phyloP scores from a whole-genome alignment of 2,329 filamentous ascomycete species.

The Claviceps monticola region DNA sequence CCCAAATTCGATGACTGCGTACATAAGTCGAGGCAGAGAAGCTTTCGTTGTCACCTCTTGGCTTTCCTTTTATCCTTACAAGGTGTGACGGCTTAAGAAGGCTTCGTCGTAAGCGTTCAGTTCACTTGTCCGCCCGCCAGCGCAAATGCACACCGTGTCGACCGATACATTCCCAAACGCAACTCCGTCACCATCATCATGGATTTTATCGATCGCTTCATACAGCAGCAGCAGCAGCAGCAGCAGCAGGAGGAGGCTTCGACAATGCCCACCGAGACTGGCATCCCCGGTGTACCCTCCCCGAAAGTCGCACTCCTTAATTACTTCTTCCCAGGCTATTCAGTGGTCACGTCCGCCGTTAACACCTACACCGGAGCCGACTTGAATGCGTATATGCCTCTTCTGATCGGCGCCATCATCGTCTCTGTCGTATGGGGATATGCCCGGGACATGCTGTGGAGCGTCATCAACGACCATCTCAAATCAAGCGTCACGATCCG shows the following conservation, averaged over 20 bases:
- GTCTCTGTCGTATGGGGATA: slow-evolving; percentile 40
- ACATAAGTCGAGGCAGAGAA: background rate
- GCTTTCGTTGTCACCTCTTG: background rate
- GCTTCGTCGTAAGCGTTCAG: too few species aligned
- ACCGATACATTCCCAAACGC: background rate
- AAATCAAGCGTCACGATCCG: slow-evolving; percentile 54
- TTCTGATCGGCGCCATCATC: slow-evolving; percentile 36
- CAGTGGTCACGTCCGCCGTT: slow-evolving; percentile 37
- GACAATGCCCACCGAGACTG: slow-evolving; percentile 7
- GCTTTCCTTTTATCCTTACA: too few species aligned
- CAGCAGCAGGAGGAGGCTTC: slow-evolving; percentile 1
- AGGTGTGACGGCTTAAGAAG: background rate
- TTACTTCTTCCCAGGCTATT: slow-evolving; percentile 52
- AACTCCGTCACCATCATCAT: slow-evolving; percentile 1
- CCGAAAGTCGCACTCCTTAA: slow-evolving; percentile 40
- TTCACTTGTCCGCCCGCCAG: background rate
- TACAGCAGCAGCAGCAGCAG: background rate
- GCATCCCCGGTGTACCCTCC: slow-evolving; percentile 8
- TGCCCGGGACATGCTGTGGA: slow-evolving; percentile 32
- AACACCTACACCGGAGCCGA: slow-evolving; percentile 47
- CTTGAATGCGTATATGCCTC: slow-evolving; percentile 46
- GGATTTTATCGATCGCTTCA: slow-evolving; percentile 3
- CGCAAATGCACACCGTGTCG: background rate
- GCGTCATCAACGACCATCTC: slow-evolving; percentile 36
- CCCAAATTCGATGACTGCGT: background rate